These are phyloP conservation scores for Nemania diffusa DNA, from an alignment of 2,329 filamentous ascomycete species.

Conservation along the genomic window DNA sequence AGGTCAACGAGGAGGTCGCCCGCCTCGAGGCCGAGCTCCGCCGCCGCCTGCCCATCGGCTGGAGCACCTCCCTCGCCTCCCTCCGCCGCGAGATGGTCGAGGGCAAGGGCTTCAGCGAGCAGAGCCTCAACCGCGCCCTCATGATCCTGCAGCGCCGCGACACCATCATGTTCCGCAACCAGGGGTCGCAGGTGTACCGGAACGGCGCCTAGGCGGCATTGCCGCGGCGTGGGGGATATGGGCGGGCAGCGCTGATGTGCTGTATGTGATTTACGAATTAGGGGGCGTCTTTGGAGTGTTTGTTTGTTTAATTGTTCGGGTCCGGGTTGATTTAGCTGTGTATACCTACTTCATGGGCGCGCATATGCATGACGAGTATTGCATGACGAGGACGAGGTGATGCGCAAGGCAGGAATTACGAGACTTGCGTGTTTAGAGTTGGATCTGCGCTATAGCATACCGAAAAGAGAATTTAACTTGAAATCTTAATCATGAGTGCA, in stretches of 20 bases:
- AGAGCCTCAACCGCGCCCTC: conserved; percentile 83
- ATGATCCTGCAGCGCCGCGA: conserved; percentile 88
- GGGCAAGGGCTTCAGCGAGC: conserved; percentile 88
- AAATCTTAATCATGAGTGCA: not conserved
- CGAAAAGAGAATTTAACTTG: not conserved
- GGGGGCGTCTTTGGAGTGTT: conserved; percentile 20
- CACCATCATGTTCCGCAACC: conserved; percentile 83
- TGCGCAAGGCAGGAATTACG: conserved; percentile 8
- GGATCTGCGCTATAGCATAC: not conserved
- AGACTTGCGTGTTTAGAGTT: not conserved
- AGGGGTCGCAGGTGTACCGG: conserved; percentile 76
- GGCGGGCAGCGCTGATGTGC: not conserved
- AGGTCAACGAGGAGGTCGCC: conserved; percentile 88
- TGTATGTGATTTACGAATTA: conserved; percentile 18
- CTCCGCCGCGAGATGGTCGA: conserved; percentile 92
- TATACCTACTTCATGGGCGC: conserved; percentile 8
- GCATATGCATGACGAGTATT: conserved; percentile 21
- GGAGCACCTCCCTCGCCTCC: conserved; percentile 90
- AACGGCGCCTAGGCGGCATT: conserved; percentile 67
- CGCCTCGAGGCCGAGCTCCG: conserved; percentile 91
- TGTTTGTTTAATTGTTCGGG: too few relatives aligned
- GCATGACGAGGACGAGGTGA: conserved; percentile 7
- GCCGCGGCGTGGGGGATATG: not conserved
- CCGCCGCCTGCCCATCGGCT: conserved; percentile 89
- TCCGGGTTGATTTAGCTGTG: conserved; percentile 31